Evolutionary conservation across 73 alveolate species (phyloP), one percentile per base, ranked within the genome.

Genomic region (Paramecium caudatum): DNA sequence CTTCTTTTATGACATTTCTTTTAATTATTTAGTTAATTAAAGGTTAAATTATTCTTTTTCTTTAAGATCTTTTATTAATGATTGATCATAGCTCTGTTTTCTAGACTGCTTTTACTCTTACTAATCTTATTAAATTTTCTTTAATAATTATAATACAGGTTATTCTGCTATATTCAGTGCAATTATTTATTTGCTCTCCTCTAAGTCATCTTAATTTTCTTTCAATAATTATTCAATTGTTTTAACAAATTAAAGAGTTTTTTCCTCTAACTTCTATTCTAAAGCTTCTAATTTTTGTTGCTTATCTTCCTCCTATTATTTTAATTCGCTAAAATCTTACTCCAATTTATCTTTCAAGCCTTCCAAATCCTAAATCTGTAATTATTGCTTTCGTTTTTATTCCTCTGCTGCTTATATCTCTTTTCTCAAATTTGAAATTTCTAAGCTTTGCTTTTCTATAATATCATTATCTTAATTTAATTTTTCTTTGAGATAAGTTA

Each of bases 121-220:
- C n/a, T n/a, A n/a, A n/a, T n/a, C n/a, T n/a, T n/a, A n/a, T n/a
- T 55, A 55, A 23, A 55, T 16, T 8, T 55, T 55, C 30, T 55
- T 55, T 37, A 55, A 43, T 2, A 55, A 27, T 21, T 55, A 55
- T 23, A 55, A 10, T 12, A 55, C 80, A 55, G 80, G 80, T 5
- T 55, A 10, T 27, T 37, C 30, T 1, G 80, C 21, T 55, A 27
- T 37, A 55, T 55, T 55, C 30, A 55, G 30, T 37, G 12, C 3
- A 55, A 55, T 10, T 15, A 55, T 27, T 55, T 55, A 1, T 15
- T 55, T 55, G 45, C n/a, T 55, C 30, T 55, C 80, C 30, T 55
- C 80, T 27, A 55, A 23, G 30, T 55, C 80, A 55, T 55, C 80
- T 55, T 55, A 21, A 27, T 55, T 55, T 55, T 55, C 80, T 10